phyloP scores from a whole-genome alignment of 2,329 filamentous ascomycete species.

The Penicillium sp. region DNA sequence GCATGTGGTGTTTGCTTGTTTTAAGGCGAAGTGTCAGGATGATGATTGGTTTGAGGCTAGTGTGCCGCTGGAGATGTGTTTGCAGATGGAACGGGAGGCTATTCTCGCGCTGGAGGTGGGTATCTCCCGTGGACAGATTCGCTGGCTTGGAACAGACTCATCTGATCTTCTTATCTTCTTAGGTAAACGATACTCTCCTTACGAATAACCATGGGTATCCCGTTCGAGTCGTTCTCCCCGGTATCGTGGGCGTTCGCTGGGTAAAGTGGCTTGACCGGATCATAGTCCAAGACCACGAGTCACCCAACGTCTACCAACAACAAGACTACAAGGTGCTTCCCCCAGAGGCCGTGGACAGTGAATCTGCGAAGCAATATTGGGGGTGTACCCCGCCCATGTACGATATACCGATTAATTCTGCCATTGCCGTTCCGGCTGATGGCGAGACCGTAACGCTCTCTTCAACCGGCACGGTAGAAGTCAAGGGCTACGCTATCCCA shows the following conservation, averaged over 20 bases:
- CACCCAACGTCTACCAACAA: conserved; percentile 59
- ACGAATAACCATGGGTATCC: conserved; percentile 55
- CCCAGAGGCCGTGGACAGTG: conserved; percentile 51
- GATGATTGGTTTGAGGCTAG: conserved; percentile 62
- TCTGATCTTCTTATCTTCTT: neutral
- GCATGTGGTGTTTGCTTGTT: conserved; percentile 61
- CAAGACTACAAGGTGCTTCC: conserved; percentile 63
- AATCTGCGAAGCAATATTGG: conserved; percentile 58
- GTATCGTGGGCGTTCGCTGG: conserved; percentile 55
- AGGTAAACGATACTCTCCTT: conserved; percentile 55
- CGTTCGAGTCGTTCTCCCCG: conserved; percentile 55
- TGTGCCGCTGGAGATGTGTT: conserved; percentile 52
- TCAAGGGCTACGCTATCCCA: conserved; percentile 60
- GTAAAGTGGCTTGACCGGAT: conserved; percentile 61
- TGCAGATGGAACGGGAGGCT: conserved; percentile 48
- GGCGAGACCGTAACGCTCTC: conserved; percentile 47
- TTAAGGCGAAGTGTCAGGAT: conserved; percentile 55
- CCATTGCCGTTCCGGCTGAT: conserved; percentile 52
- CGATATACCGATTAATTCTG: conserved; percentile 60
- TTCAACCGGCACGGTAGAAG: conserved; percentile 48
- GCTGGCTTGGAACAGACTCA: neutral
- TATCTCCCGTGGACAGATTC: neutral
- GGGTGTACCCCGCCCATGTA: conserved; percentile 52
- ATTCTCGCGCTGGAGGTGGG: conserved; percentile 53
- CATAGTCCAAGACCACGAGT: conserved; percentile 54